Conservation (phyloP, 1,284 basidiomycete genomes). For the Wolfiporia cocos region DNA sequence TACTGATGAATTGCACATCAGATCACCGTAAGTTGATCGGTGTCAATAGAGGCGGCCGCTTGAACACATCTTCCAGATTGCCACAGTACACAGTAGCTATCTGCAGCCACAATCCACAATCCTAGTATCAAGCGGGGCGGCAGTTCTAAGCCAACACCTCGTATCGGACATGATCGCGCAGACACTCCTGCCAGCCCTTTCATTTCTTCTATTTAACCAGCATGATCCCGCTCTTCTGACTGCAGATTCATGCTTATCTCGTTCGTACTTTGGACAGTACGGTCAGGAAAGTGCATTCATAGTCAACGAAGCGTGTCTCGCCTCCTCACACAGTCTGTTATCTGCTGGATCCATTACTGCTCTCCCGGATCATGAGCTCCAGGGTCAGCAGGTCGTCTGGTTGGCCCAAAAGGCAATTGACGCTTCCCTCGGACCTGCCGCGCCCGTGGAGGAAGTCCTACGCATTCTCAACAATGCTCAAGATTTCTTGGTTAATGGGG, state of each 20-base stretch:
- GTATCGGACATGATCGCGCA: slow-evolving; percentile 10
- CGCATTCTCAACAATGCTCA: slow-evolving; percentile 22
- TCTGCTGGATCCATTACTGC: slow-evolving; percentile 9
- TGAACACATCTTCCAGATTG: too few relatives aligned
- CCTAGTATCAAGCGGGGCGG: neutral
- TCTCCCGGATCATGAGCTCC: slow-evolving; percentile 4
- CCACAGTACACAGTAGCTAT: too few relatives aligned
- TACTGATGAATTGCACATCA: too few relatives aligned
- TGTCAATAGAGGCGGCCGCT: too few relatives aligned
- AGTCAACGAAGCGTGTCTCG: slow-evolving; percentile 27
- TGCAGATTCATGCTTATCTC: slow-evolving; percentile 36
- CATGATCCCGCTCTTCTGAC: slow-evolving; percentile 16
- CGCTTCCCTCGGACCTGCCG: slow-evolving; percentile 14
- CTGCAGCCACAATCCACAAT: too few relatives aligned
- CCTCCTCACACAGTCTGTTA: slow-evolving; percentile 13
- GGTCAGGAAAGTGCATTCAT: slow-evolving; percentile 43
- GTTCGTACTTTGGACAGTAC: slow-evolving; percentile 49
- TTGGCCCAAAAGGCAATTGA: slow-evolving; percentile 51
- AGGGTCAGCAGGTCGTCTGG: slow-evolving; percentile 47
- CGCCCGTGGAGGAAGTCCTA: slow-evolving; percentile 23
- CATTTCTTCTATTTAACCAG: slow-evolving; percentile 20
- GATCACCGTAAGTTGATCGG: too few relatives aligned
- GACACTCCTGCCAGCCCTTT: slow-evolving; percentile 12
- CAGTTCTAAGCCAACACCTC: neutral
- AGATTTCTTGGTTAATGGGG: slow-evolving; percentile 12